A percentile compares a stretch with the other conserved stretches of the same genome.
Conservation (phyloP, 371 early-diverging fungal genomes). For the Circinella minor region DNA sequence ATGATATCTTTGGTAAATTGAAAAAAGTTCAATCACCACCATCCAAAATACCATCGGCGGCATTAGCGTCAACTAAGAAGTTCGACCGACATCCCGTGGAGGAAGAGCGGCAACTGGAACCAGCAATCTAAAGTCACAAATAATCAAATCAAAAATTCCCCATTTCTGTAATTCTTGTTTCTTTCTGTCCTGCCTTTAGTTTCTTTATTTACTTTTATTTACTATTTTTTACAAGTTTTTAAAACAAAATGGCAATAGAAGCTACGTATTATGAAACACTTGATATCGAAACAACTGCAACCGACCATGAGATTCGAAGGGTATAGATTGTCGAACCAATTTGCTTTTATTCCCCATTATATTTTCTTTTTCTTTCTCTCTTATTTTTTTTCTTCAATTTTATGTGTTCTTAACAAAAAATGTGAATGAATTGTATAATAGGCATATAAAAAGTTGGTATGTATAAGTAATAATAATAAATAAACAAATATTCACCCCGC, state of each 20-base stretch:
- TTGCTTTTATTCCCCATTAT: not conserved
- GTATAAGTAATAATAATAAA: not conserved
- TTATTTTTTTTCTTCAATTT: not conserved
- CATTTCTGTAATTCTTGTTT: too few relatives aligned
- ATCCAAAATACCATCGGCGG: not conserved
- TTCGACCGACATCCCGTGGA: not conserved
- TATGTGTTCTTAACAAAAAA: not conserved
- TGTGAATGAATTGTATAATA: conserved; percentile 21
- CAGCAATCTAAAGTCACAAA: conserved; percentile 3
- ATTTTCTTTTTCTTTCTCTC: not conserved
- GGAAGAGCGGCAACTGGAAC: conserved; percentile 4
- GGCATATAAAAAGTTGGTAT: conserved; percentile 90
- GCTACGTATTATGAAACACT: conserved; percentile 93
- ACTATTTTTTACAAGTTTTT: conserved; percentile 7
- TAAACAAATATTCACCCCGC: too few relatives aligned
- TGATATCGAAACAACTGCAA: conserved; percentile 79
- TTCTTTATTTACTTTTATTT: not conserved
- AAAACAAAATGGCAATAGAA: conserved; percentile 70
- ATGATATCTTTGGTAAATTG: conserved; percentile 7
- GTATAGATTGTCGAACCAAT: conserved; percentile 26
- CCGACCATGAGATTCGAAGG: conserved; percentile 88
- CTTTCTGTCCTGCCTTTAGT: not conserved
- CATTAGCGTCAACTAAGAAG: not conserved
- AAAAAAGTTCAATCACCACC: conserved; percentile 11
- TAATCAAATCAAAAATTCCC: not conserved